Evolutionary conservation across 2,329 filamentous ascomycete genomes (phyloP), one percentile per base, ranked within the genome.

Genomic region (Fusarium verticillioides): DNA sequence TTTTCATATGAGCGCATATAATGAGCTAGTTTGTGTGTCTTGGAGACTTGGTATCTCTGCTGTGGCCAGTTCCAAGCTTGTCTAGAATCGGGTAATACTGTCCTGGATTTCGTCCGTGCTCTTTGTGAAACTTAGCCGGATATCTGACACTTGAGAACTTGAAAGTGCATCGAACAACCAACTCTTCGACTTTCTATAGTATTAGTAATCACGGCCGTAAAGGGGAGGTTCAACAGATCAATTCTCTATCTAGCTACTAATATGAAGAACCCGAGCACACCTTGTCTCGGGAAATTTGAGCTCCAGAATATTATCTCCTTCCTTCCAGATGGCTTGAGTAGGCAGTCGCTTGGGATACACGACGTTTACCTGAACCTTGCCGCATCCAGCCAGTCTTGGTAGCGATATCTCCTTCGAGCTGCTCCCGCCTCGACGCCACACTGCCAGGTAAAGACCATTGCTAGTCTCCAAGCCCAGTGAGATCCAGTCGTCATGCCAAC

Each of bases 251-350:
- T 49, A 30, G 6, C 4, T 49, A n/a, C 13, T n/a, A 2, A 49
- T 18, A 18, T 30, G 21, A 9, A 49, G 7, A 4, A 30, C 19
- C 21, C 46, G 46, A 49, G 46, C 46, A 12, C 46, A 49, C 2
- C 46, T 49, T 7, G 19, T 18, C 21, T 18, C 46, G 4, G 28
- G 46, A 3, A 49, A 5, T 12, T 49, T 4, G 13, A 49, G 2
- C 28, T 49, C 46, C 12, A 49, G 7, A 4, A 18, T 1, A 18
- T 3, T 5, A 0, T n/a, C 0, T 30, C 3, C 46, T n/a, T 30
- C 1, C 2, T 49, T n/a, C 28, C 46, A 49, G 2, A 2, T 2
- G 7, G 15, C 28, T 30, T 49, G 28, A 0, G 28, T 49, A 1
- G 46, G 46, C 0, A 49, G 28, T 18, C 28, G 9, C 12, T 30